Evolutionary conservation across 129 eudicot species (phyloP).

Genomic region (Dittrichia graveolens): DNA sequence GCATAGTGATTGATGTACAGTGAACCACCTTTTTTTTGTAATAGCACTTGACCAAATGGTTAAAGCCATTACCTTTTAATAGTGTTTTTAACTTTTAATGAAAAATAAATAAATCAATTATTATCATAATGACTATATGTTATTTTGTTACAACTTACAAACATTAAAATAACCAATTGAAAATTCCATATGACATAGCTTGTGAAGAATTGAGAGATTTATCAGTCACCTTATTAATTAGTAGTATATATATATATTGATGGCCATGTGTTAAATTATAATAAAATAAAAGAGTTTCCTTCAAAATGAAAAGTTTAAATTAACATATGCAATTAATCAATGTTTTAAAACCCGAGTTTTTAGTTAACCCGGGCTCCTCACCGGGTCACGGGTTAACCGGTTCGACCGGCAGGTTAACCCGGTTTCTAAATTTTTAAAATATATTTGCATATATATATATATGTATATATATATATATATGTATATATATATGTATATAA

Average conservation of each 20-base stretch:
- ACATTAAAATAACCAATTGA: background rate
- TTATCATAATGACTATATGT: background rate
- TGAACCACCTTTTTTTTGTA: conserved; percentile 38
- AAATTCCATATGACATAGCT: background rate
- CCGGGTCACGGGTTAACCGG: too few species aligned
- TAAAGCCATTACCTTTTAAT: conserved; percentile 13
- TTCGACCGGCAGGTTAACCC: too few species aligned
- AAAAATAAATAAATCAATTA: conserved; percentile 5
- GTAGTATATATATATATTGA: background rate
- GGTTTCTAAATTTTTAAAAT: too few species aligned
- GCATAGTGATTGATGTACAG: conserved; percentile 36
- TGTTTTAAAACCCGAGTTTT: too few species aligned
- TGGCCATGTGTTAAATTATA: background rate
- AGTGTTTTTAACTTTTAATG: background rate
- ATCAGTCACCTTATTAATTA: too few species aligned
- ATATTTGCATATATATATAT: too few species aligned
- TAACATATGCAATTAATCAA: too few species aligned
- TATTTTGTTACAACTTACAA: background rate
- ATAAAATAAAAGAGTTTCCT: too few species aligned
- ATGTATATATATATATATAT: too few species aligned
- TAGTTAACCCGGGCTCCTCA: too few species aligned
- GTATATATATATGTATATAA: too few species aligned
- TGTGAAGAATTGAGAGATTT: background rate
- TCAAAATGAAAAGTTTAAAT: too few species aligned
- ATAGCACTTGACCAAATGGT: background rate